phyloP scores from a whole-genome alignment of 345 rosid genomes.

The Passiflora organensis region DNA sequence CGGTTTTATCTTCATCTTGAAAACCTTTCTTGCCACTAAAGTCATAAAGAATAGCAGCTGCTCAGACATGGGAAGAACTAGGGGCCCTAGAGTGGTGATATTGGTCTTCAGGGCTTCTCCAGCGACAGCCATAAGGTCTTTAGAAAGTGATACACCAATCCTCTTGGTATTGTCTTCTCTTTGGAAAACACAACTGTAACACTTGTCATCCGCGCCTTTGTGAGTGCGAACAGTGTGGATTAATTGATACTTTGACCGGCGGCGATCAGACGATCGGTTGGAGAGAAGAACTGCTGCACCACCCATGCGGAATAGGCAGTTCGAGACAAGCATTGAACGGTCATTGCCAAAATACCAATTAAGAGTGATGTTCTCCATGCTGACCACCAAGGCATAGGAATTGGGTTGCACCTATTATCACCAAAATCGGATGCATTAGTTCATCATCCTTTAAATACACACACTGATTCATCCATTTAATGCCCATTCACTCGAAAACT shows the following conservation, averaged over 20 bases:
- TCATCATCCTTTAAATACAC: too few relatives aligned
- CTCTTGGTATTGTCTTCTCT: constrained; percentile 54
- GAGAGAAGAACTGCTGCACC: constrained; percentile 92
- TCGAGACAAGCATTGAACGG: constrained; percentile 87
- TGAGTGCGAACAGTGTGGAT: constrained; percentile 91
- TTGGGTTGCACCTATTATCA: constrained; percentile 76
- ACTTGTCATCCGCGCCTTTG: constrained; percentile 78
- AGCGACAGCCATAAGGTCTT: constrained; percentile 90
- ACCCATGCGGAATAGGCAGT: constrained; percentile 93
- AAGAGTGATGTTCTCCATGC: constrained; percentile 85
- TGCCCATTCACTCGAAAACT: too few relatives aligned
- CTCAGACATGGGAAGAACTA: constrained; percentile 88
- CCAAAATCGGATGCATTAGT: too few relatives aligned
- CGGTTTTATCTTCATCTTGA: constrained; percentile 57
- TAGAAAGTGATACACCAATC: constrained; percentile 75
- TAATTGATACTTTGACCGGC: constrained; percentile 81
- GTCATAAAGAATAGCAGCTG: constrained; percentile 69
- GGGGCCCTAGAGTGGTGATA: constrained; percentile 79
- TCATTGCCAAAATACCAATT: constrained; percentile 93
- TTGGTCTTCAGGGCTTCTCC: constrained; percentile 96
- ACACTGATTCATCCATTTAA: too few relatives aligned
- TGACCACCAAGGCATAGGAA: constrained; percentile 83
- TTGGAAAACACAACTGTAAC: constrained; percentile 73
- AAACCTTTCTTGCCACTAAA: constrained; percentile 58
- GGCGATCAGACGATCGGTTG: constrained; percentile 61